Base-by-base conservation (phyloP, 192 early-diverging fungal species). In the Anaeromyces robustus region DNA sequence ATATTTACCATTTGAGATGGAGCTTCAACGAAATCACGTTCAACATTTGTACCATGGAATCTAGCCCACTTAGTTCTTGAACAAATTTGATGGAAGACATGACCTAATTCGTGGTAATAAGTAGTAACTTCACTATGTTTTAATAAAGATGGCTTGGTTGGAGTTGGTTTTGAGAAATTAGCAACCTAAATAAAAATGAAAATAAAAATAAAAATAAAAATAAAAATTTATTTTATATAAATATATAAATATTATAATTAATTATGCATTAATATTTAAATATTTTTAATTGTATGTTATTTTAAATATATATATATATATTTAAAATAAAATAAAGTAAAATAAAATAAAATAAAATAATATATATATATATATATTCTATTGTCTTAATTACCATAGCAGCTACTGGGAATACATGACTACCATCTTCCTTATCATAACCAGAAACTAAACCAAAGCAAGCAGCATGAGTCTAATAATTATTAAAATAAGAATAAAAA, bases 1-100 rank as follows among this genome's bases (percentile, higher is more conserved):
- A 18, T 22, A 52, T 2, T 52, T 68, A 95, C 88, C 95, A 96
- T 95, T 89, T 95, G 94, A 30, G 92, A 92, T 22, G 95, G 95
- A 30, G 92, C 93, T 88, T 96, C 95, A 29, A 96, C 92, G 88
- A 96, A 96, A 85, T 96, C 95, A 79, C 89, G 84, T 80, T 94
- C 93, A 52, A 93, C 87, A 68, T 86, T 86, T 28, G 94, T 94
- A 77, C 94, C 94, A 41, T 95, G 93, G 83, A 95, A 93, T 0
- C 91, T 85, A 2, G 88, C 87, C 80, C 88, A 93, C 84, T 91
- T 93, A n/a, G 94, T 94, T 39, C 88, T 83, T 30, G 92, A 92
- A 85, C 93, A 94, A 29, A 95, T 79, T 32, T 30, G 37, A 30
- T 77, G 80, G 80, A 80, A 80, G 4, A 80, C 52, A 81, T 92